Evolutionary conservation across 495 filamentous ascomycete species (phyloP), one percentile per base, ranked within the genome.

Genomic region (Choiromyces venosus): DNA sequence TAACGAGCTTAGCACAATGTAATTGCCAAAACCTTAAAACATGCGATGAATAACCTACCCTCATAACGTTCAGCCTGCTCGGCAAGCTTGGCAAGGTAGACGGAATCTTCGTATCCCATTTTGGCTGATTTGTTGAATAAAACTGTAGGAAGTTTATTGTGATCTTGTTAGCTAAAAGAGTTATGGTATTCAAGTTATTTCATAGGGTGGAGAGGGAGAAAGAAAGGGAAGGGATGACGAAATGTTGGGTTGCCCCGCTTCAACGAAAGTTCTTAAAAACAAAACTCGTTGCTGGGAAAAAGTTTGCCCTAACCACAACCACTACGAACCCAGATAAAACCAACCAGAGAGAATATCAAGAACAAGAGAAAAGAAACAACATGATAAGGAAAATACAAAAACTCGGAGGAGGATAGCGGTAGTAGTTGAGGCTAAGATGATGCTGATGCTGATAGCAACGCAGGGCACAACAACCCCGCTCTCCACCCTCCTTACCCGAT

Each of bases 1-100:
- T 70, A 66, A 73, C 71, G 71, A 65, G 81, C 39, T 77, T 67
- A 77, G 75, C 33, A 73, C 72, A 67, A 37, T 76, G 10, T 42
- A 76, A 40, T 42, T 44, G 46, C 36, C 65, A 69, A 46, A 25
- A 37, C n/a, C 42, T 72, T 33, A 21, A 56, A 52, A 68, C 25
- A 76, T 70, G 46, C 66, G 21, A 56, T 68, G 75, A 46, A 66
- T 29, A 78, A 89, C 92, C 82, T 86, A 97, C 95, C 95, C 87
- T 99, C 95, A 86, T 99, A 99, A 84, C 95, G 96, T 89, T 99
- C 95, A 84, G 95, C 95, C 89, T 99, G 95, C 91, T 99, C 95
- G 83, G 96, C 96, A 83, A 99, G 91, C 93, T 98, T 98, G 86
- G 95, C 95, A 81, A 99, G 91, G 86, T 98, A 99, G 81, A 99